phyloP scores from a whole-genome alignment of 192 early-diverging fungal genomes.

The Allomyces arbusculus region DNA sequence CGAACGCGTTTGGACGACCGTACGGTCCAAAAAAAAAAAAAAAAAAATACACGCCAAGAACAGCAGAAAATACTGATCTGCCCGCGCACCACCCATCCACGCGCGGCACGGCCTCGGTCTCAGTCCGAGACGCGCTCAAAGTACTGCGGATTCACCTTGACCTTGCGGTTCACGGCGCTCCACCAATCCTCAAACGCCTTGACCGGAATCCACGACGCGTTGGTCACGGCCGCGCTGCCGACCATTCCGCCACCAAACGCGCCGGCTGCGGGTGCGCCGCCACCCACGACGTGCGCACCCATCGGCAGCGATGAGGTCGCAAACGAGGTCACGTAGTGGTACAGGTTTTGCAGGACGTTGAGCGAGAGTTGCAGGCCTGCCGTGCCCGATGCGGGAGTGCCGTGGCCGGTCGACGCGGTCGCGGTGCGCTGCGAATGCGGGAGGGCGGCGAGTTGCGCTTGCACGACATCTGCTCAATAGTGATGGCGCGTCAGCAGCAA shows the following conservation, averaged over 20 bases:
- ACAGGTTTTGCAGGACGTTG: slow-evolving; percentile 40
- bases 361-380: background rate
- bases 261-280: slow-evolving; percentile 18
- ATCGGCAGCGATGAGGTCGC: slow-evolving; percentile 28
- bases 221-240: slow-evolving; percentile 7
- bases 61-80: too few relatives aligned
- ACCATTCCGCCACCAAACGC: slow-evolving; percentile 6
- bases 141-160: slow-evolving; percentile 45
- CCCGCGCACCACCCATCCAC: too few relatives aligned
- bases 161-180: slow-evolving; percentile 46
- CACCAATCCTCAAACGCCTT: slow-evolving; percentile 68
- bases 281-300: slow-evolving; percentile 26
- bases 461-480: slow-evolving; percentile 20
- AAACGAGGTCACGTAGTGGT: slow-evolving; percentile 57
- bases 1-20: too few relatives aligned
- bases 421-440: slow-evolving; percentile 15
- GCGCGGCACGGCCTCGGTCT: too few relatives aligned
- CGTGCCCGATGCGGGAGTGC: background rate
- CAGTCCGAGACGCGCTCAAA: slow-evolving; percentile 3
- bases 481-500: too few relatives aligned
- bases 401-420: slow-evolving; percentile 7
- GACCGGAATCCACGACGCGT: slow-evolving; percentile 31
- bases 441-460: slow-evolving; percentile 18
- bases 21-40: too few relatives aligned
- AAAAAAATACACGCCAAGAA: too few relatives aligned